Evolutionary conservation across 495 filamentous ascomycete species (phyloP), one percentile per base, ranked within the genome.

Genomic region (Penicillium psychrofluorescens): DNA sequence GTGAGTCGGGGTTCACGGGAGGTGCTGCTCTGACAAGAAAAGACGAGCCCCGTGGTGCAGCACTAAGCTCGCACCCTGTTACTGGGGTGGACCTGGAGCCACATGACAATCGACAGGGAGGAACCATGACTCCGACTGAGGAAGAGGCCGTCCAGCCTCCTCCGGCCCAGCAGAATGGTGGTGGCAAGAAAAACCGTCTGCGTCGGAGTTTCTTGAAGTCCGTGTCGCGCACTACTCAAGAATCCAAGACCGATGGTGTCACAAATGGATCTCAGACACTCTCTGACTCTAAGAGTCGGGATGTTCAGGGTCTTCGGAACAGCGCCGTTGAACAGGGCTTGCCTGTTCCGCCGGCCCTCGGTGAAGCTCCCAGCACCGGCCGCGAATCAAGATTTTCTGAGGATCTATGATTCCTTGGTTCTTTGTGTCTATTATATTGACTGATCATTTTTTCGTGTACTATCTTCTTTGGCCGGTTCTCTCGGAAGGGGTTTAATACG

Each of bases 301-400:
- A 74, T 41, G 53, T 41, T 58, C 70, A 64, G 40, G 67, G 63
- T 38, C 61, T 72, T 29, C 62, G 67, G 28, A 67, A 78, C 41
- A 71, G 63, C 46, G 77, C 74, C 32, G 53, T 64, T 35, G 69
- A 71, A n/a, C 74, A 72, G 32, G 61, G 63, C 12, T 52, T 76
- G 29, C 57, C 61, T 34, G 63, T 58, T 9, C 73, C 74, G 1
- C 67, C 65, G 8, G 45, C 49, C 10, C 29, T 63, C 35, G 53
- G 56, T 9, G 60, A 67, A 11, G 65, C 57, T 35, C 54, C 58
- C 39, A 71, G 64, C 54, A 56, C 64, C 11, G 59, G 49, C 11
- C 61, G 74, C 7, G 72, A 75, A 44, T 75, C 71, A 8, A 61
- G 66, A 36, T 78, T 78, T 45, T 70, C 66, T 6, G 74, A 78